Base-by-base conservation (phyloP, 805 yeast species). In the Saccharomycopsis microspora region DNA sequence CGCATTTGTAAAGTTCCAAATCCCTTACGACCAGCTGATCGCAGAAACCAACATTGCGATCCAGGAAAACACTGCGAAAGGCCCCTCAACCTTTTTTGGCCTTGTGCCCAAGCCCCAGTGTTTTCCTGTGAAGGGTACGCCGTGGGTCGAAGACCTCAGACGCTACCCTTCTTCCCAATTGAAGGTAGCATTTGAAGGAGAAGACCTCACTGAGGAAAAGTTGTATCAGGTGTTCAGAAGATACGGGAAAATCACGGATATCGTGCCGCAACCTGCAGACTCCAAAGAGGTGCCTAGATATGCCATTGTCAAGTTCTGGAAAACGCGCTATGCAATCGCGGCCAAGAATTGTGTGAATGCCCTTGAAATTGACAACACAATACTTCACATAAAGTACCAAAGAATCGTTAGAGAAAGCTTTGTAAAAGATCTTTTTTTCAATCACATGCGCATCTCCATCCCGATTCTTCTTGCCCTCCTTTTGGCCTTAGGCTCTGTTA, bases 121-220 rank as follows among this genome's bases (percentile, higher is more conserved):
- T 46, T 81, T 71, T 58, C 80, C 84, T 0, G 97, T 93, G 1
- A 81, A 83, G 56, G 99, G 99, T 52, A 69, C 75, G 1, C 98
- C 99, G 0, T 90, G 97, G 96, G 83, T 93, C 51, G 97, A 90
- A 65, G 98, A 93, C 60, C 68, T 93, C 61, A 75, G 85, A 56
- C 67, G 96, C 52, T 75, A 72, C 54, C 95, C 95, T 5, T 78
- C 82, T 46, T 64, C 71, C 5, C 69, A 70, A 9, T 64, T 93
- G 29, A 73, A 75, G 47, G 78, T 90, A 4, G 70, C 72, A 31
- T 89, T 82, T 60, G 87, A 82, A 54, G 97, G 96, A 1, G 78
- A 79, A 0, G 71, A 79, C 4, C 64, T 90, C 50, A 73, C 83
- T 0, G 94, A 87, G 54, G 74, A 72, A 50, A 82, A 81, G 46